Base-by-base conservation (phyloP, 352 stramenopile genomes). In the Pseudoperonospora humuli region DNA sequence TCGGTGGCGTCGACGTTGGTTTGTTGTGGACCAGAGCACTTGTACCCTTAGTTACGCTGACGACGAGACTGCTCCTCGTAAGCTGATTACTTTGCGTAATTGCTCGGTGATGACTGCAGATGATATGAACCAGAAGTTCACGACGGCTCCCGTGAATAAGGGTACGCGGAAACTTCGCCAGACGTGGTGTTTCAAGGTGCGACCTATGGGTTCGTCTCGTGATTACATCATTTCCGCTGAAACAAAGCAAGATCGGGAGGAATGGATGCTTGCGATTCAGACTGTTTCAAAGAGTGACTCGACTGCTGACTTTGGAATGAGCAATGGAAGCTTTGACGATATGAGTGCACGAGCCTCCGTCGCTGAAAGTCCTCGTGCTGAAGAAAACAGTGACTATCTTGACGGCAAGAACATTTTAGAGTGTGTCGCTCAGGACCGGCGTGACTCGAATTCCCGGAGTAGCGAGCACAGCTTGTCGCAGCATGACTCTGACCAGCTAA, bases 191-290 rank as follows among this genome's bases (percentile, higher is more conserved):
- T 93, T 93, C 45, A 93, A 93, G 39, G 73, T 93, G 21, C 67
- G 68, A 3, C 73, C 75, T 3, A 68, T 75, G 45, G 85, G 78
- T 39, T 88, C 75, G 36, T 84, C 70, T 15, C 72, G 76, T 28
- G 76, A 90, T 26, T 93, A 89, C 49, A 80, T 89, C 47, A 88
- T 93, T 54, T 75, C 64, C 32, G 78, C 81, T 7, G 76, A 88
- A 34, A 93, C 81, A 1, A 93, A 93, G 57, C 81, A 93, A 64
- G 76, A 89, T 42, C 81, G 81, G n/a, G 81, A 93, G 43, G 81
- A 90, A 47, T 93, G 81, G 81, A 91, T 93, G 81, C 62, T 88
- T 21, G 80, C 80, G 1, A 89, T 93, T 33, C 69, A 81, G 27
- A 83, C 79, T 6, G 77, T 93, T 13, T 67, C 75, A 11, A 86